Percentiles rank a stretch among this genome's conserved stretches.
Evolutionary conservation across 371 early-diverging fungal species (phyloP).

Genomic region (Mucor circinelloides): DNA sequence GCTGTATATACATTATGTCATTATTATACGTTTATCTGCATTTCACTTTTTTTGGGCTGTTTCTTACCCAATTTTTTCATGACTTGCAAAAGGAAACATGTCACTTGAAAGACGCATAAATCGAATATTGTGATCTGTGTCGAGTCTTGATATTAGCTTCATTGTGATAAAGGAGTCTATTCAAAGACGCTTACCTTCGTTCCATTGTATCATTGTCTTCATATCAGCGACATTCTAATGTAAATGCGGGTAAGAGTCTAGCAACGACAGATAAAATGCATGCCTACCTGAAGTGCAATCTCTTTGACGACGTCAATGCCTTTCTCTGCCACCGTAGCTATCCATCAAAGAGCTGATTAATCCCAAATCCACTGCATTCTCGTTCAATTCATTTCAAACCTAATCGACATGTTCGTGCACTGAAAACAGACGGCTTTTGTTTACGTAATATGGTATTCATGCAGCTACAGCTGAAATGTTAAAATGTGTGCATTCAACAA

Average conservation of each 20-base stretch:
- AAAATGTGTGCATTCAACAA: not conserved
- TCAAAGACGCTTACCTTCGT: constrained; percentile 32
- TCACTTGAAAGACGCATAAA: constrained; percentile 56
- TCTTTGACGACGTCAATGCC: constrained; percentile 48
- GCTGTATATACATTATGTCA: constrained; percentile 4
- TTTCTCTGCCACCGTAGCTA: constrained; percentile 44
- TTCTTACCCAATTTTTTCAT: constrained; percentile 43
- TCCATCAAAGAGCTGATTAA: not conserved
- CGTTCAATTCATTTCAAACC: not conserved
- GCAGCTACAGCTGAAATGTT: constrained; percentile 9
- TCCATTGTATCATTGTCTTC: constrained; percentile 49
- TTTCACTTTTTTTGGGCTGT: not conserved
- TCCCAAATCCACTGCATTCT: not conserved
- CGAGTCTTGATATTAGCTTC: not conserved
- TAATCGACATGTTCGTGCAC: constrained; percentile 26
- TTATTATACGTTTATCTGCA: not conserved
- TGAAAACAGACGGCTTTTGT: constrained; percentile 27
- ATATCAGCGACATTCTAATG: constrained; percentile 44
- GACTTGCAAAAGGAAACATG: constrained; percentile 52
- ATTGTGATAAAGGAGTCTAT: not conserved
- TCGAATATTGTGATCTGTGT: constrained; percentile 35
- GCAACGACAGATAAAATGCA: not conserved
- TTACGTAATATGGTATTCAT: constrained; percentile 21
- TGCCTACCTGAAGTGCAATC: constrained; percentile 34
- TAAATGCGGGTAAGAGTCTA: not conserved